These are phyloP conservation scores for Trichoderma asperellum DNA, from an alignment of 2,329 filamentous ascomycete species.

Conservation along the genomic window DNA sequence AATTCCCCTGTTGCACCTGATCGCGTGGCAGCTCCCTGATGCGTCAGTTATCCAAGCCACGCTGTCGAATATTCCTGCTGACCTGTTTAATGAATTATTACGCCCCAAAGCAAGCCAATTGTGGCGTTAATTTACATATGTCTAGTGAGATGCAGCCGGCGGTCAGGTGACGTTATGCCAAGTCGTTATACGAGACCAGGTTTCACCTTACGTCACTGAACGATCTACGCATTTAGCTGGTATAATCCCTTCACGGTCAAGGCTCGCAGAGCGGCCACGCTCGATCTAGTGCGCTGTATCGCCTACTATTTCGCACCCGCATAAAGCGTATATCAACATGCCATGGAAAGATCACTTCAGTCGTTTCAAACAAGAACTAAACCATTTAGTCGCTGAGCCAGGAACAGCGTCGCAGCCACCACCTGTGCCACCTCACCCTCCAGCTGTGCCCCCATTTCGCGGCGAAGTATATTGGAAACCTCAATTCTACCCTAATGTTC, in stretches of 20 bases:
- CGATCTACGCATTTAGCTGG: background rate
- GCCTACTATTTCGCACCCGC: too few relatives aligned
- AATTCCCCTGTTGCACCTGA: too few relatives aligned
- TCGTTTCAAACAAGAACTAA: constrained; percentile 45
- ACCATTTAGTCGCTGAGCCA: constrained; percentile 41
- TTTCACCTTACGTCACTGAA: constrained; percentile 2
- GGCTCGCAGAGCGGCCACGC: background rate
- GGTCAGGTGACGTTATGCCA: constrained; percentile 17
- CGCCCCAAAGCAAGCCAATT: background rate
- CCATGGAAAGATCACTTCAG: constrained; percentile 47
- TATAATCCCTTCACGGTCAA: background rate
- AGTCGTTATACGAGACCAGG: background rate
- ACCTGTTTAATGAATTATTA: background rate
- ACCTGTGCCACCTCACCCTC: constrained; percentile 16
- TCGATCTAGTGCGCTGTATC: background rate
- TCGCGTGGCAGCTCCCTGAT: background rate
- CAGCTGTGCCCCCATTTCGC: constrained; percentile 25
- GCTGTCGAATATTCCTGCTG: background rate
- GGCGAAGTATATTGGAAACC: constrained; percentile 55
- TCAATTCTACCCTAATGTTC: constrained; percentile 50
- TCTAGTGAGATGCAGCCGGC: background rate
- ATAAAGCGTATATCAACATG: constrained; percentile 33
- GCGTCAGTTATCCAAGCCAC: background rate
- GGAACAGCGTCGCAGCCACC: constrained; percentile 29
- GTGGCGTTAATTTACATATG: background rate